Conservation (phyloP, 2,329 filamentous ascomycete genomes). For the Hymenotorrendiella dingleyae region DNA sequence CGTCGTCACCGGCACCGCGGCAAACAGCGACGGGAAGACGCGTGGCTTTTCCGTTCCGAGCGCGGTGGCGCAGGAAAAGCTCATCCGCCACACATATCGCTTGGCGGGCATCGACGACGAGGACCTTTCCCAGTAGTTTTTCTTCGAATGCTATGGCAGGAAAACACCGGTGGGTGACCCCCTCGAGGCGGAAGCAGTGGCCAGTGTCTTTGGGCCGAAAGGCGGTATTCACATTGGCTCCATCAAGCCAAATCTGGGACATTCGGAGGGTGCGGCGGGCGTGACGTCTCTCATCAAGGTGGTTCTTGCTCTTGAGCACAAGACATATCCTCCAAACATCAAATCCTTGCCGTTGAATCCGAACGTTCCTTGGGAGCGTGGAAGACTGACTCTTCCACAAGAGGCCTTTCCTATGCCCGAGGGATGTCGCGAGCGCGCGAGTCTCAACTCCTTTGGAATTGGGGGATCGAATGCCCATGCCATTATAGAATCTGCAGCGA, state of each 20-base stretch:
- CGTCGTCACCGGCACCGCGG: not conserved
- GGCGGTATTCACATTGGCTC: slow-evolving; percentile 16
- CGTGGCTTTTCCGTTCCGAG: not conserved
- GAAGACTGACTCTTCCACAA: not conserved
- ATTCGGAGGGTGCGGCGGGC: slow-evolving; percentile 13
- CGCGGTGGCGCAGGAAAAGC: not conserved
- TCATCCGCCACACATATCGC: not conserved
- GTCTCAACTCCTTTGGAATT: slow-evolving; percentile 28
- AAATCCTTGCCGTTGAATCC: not conserved
- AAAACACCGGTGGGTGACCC: slow-evolving; percentile 12
- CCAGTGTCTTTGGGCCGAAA: not conserved
- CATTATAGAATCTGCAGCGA: slow-evolving; percentile 11
- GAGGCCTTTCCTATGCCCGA: slow-evolving; percentile 9
- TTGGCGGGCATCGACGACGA: not conserved
- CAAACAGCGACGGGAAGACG: not conserved
- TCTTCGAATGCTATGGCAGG: slow-evolving; percentile 10
- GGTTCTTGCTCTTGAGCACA: slow-evolving; percentile 13
- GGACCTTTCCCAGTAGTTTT: slow-evolving; percentile 1
- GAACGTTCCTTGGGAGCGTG: slow-evolving; percentile 14
- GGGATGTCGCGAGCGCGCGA: slow-evolving; percentile 39
- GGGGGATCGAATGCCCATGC: slow-evolving; percentile 23
- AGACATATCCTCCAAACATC: not conserved
- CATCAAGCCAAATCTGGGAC: slow-evolving; percentile 32
- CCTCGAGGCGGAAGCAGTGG: slow-evolving; percentile 5
- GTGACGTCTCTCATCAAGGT: slow-evolving; percentile 19